phyloP scores from a whole-genome alignment of 768 basidiomycete species.

The Cystobasidium onofrii region DNA sequence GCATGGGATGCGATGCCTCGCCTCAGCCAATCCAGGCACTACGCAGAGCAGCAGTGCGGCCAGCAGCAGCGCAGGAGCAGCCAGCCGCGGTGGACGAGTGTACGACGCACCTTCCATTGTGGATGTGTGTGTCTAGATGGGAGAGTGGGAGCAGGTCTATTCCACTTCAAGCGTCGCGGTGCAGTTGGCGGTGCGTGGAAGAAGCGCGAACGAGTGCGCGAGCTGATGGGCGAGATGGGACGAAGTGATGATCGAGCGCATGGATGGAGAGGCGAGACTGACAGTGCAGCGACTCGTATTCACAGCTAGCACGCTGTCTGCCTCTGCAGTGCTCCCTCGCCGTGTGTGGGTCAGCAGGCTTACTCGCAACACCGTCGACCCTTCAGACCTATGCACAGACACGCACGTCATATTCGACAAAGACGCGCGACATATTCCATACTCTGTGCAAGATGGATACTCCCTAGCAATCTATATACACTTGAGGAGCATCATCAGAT shows the following conservation, averaged over 20 bases:
- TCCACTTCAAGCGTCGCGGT: not conserved
- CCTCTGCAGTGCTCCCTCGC: too few species aligned
- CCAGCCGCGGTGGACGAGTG: not conserved
- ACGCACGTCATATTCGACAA: not conserved
- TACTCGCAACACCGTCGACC: too few species aligned
- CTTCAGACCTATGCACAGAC: too few species aligned
- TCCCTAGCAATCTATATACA: too few species aligned
- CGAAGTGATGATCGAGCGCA: not conserved
- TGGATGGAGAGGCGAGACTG: not conserved
- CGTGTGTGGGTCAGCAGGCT: too few species aligned
- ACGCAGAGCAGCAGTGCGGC: not conserved
- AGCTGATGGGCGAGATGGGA: not conserved
- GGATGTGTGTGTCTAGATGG: not conserved
- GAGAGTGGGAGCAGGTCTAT: not conserved
- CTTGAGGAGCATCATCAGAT: not conserved
- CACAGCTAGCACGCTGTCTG: too few species aligned
- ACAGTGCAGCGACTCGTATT: not conserved
- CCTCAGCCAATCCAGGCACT: not conserved
- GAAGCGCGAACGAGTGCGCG: not conserved
- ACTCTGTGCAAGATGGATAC: too few species aligned
- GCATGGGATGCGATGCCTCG: not conserved
- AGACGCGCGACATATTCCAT: not conserved
- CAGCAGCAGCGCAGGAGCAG: not conserved
- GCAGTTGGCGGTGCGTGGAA: not conserved
- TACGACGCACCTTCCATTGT: constrained; percentile 18